phyloP scores from a whole-genome alignment of 352 stramenopile genomes.

The Phytophthora palmivora region DNA sequence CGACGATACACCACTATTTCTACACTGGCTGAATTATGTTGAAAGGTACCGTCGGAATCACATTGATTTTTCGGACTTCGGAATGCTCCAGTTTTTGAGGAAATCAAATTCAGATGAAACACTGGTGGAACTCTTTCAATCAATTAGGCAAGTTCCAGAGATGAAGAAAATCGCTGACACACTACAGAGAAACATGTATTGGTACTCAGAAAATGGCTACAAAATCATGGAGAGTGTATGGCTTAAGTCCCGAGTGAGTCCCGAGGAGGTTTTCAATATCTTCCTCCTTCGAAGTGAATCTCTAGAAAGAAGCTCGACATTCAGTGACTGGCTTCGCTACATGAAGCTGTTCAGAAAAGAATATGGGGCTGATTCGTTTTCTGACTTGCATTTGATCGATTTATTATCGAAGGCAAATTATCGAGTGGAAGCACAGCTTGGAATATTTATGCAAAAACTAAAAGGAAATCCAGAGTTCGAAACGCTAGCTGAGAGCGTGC shows the following conservation, averaged over 20 bases:
- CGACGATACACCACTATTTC: no score
- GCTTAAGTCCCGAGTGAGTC: neutral
- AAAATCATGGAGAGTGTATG: neutral
- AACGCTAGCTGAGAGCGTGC: no score
- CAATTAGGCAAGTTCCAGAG: neutral
- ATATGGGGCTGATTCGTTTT: neutral
- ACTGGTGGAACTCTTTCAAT: conserved; percentile 7
- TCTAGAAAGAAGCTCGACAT: neutral
- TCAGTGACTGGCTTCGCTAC: conserved; percentile 3
- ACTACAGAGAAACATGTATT: conserved; percentile 6
- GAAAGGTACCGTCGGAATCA: no score
- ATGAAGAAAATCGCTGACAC: conserved; percentile 3
- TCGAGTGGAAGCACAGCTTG: no score
- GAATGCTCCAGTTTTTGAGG: no score
- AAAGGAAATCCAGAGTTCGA: no score
- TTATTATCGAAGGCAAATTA: neutral
- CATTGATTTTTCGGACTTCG: no score
- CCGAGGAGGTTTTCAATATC: conserved; percentile 6
- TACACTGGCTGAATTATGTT: no score
- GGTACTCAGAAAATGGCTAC: neutral
- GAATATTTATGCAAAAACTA: no score
- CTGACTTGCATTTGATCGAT: neutral
- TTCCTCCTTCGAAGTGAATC: neutral
- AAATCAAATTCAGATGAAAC: no score
- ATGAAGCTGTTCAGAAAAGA: neutral